Conservation (phyloP, 192 early-diverging fungal species). For the Podochytrium sp. region DNA sequence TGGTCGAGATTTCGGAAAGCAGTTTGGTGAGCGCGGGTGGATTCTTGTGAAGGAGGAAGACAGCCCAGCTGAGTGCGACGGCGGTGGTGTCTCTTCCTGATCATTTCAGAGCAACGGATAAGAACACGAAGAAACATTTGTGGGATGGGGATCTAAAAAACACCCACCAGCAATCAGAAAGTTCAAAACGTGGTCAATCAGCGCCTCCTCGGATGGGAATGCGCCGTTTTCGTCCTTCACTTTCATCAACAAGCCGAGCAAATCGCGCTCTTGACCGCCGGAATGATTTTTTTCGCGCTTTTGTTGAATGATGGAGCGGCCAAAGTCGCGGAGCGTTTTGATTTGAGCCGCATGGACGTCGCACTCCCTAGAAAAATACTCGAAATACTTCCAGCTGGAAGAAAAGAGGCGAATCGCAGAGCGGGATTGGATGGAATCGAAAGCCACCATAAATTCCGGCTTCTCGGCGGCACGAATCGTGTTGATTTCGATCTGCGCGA, state of each 20-base stretch:
- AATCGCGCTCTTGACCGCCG: slow-evolving; percentile 24
- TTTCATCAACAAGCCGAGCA: slow-evolving; percentile 41
- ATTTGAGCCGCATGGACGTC: slow-evolving; percentile 20
- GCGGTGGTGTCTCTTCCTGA: slow-evolving; percentile 63
- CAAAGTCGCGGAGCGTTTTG: slow-evolving; percentile 34
- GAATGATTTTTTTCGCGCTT: not conserved
- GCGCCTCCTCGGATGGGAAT: slow-evolving; percentile 28
- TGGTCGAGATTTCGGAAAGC: slow-evolving; percentile 33
- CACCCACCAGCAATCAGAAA: slow-evolving; percentile 45
- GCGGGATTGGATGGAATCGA: slow-evolving; percentile 36
- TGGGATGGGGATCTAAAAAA: not conserved
- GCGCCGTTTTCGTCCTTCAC: slow-evolving; percentile 32
- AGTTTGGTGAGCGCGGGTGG: slow-evolving; percentile 35
- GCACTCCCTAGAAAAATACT: not conserved
- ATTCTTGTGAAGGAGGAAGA: slow-evolving; percentile 47
- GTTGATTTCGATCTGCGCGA: too few relatives aligned
- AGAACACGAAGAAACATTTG: not conserved
- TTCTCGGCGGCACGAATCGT: not conserved
- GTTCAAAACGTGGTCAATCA: slow-evolving; percentile 45
- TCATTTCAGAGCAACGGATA: too few relatives aligned
- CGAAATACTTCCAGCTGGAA: slow-evolving; percentile 18
- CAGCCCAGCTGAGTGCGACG: slow-evolving; percentile 59
- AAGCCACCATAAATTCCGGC: slow-evolving; percentile 36
- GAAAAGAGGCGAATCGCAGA: slow-evolving; percentile 22
- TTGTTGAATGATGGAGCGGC: slow-evolving; percentile 18